Evolutionary conservation across 2,329 filamentous ascomycete species (phyloP).

Genomic region (Chrysosporium queenslandicum): DNA sequence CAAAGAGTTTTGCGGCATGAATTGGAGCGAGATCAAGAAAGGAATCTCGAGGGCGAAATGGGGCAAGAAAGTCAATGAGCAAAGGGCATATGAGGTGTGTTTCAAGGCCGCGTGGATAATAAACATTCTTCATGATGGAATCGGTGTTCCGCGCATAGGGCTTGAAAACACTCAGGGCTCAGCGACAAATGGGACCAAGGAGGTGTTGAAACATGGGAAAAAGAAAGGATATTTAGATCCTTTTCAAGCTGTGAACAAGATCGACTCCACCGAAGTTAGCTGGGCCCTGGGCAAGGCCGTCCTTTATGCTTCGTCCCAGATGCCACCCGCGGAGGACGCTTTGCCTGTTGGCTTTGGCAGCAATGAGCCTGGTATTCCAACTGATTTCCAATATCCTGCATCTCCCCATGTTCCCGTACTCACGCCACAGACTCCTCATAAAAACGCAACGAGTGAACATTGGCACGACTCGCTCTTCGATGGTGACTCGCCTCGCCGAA

Average conservation of each 20-base stretch:
- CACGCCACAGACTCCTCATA: slow-evolving; percentile 16
- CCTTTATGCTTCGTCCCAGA: slow-evolving; percentile 81
- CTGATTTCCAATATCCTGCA: slow-evolving; percentile 71
- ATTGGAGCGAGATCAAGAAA: slow-evolving; percentile 67
- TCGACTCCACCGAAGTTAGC: slow-evolving; percentile 82
- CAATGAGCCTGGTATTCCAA: slow-evolving; percentile 58
- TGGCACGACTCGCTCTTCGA: slow-evolving; percentile 56
- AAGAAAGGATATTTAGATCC: slow-evolving; percentile 68
- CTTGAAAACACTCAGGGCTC: slow-evolving; percentile 53
- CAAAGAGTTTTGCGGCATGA: slow-evolving; percentile 69
- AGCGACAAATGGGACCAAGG: slow-evolving; percentile 61
- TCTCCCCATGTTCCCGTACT: slow-evolving; percentile 29
- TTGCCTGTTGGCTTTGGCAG: slow-evolving; percentile 87
- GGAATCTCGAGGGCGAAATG: slow-evolving; percentile 57
- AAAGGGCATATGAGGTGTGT: slow-evolving; percentile 75
- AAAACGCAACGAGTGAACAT: slow-evolving; percentile 39
- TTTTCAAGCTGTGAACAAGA: slow-evolving; percentile 88
- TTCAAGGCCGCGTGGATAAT: slow-evolving; percentile 99
- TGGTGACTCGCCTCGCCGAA: slow-evolving; percentile 55
- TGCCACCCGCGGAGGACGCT: slow-evolving; percentile 53
- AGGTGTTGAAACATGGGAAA: slow-evolving; percentile 57
- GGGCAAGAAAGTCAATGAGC: slow-evolving; percentile 62
- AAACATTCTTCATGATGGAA: slow-evolving; percentile 89
- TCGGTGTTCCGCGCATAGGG: slow-evolving; percentile 78
- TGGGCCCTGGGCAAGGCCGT: slow-evolving; percentile 98